A percentile compares a stretch with the other conserved stretches of the same genome.
phyloP scores from a whole-genome alignment of 192 early-diverging fungal species.

The Podila minutissima region DNA sequence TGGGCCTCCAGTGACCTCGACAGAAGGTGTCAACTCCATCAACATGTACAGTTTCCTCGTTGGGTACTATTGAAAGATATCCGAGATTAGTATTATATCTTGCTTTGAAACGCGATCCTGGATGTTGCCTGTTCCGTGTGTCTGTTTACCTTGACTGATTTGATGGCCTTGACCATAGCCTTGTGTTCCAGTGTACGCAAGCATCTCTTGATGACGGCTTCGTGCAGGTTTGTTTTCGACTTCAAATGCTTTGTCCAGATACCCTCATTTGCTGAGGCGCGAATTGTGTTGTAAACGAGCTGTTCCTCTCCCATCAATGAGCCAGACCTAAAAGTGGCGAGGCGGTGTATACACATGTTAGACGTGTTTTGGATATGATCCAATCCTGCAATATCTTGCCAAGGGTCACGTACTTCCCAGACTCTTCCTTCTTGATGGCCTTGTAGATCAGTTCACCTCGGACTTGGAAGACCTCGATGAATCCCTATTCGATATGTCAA shows the following conservation, averaged over 20 bases:
- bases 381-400: no score
- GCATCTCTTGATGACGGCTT: slow-evolving; percentile 76
- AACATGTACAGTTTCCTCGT: slow-evolving; percentile 94
- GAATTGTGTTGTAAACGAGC: slow-evolving; percentile 85
- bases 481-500: slow-evolving; percentile 14
- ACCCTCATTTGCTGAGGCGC: slow-evolving; percentile 82
- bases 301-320: slow-evolving; percentile 73
- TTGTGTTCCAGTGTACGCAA: slow-evolving; percentile 86
- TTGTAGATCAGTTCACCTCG: slow-evolving; percentile 41
- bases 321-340: slow-evolving; percentile 13
- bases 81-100: neutral
- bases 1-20: slow-evolving; percentile 90
- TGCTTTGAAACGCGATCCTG: neutral
- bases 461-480: slow-evolving; percentile 37
- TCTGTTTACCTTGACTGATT: slow-evolving; percentile 81
- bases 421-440: slow-evolving; percentile 36
- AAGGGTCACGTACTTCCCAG: slow-evolving; percentile 21
- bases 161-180: slow-evolving; percentile 85
- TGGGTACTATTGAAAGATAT: slow-evolving; percentile 64
- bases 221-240: slow-evolving; percentile 80
- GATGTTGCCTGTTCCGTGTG: neutral
- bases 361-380: neutral
- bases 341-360: neutral
- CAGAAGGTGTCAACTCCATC: slow-evolving; percentile 80
- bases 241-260: slow-evolving; percentile 87